These are phyloP conservation scores for Globisporangium heterothallicum DNA, from an alignment of 352 stramenopile genomes.

Conservation along the genomic window DNA sequence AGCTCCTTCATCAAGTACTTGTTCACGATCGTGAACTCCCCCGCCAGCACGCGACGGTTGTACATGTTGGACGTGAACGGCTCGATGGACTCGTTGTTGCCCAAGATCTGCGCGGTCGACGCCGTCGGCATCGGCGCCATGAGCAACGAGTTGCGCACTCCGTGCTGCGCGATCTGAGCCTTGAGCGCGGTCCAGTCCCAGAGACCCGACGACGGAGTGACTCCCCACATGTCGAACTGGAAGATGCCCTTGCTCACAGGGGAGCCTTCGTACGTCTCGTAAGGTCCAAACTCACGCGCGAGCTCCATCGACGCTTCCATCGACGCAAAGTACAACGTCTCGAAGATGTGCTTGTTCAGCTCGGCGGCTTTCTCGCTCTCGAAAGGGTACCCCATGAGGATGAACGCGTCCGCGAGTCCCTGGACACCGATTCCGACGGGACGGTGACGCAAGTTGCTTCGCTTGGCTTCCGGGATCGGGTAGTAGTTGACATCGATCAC, in stretches of 20 bases:
- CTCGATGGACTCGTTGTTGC: slow-evolving; percentile 99
- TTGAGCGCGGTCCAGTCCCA: slow-evolving; percentile 97
- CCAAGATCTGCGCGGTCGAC: slow-evolving; percentile 98
- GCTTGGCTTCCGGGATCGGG: slow-evolving; percentile 85
- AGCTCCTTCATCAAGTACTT: slow-evolving; percentile 98
- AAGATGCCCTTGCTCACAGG: slow-evolving; percentile 96
- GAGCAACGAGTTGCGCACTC: slow-evolving; percentile 98
- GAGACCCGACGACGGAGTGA: slow-evolving; percentile 86
- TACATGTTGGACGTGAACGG: slow-evolving; percentile 99
- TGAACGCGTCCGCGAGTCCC: slow-evolving; percentile 97
- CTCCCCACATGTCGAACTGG: slow-evolving; percentile 99
- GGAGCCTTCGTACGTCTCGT: slow-evolving; percentile 95
- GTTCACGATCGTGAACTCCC: slow-evolving; percentile 99
- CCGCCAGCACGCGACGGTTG: slow-evolving; percentile 96
- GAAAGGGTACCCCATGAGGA: slow-evolving; percentile 96
- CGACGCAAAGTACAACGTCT: slow-evolving; percentile 99
- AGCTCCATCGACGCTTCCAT: slow-evolving; percentile 96
- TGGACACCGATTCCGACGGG: slow-evolving; percentile 98
- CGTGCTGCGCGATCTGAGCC: slow-evolving; percentile 91
- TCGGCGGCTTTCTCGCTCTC: slow-evolving; percentile 88
- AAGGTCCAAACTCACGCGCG: slow-evolving; percentile 90
- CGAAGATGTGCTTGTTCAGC: slow-evolving; percentile 99
- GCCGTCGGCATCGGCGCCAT: slow-evolving; percentile 99
- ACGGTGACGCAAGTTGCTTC: slow-evolving; percentile 97
- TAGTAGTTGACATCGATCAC: slow-evolving; percentile 99